Conservation (phyloP, 1,284 basidiomycete species). For the Vanrija sp. region DNA sequence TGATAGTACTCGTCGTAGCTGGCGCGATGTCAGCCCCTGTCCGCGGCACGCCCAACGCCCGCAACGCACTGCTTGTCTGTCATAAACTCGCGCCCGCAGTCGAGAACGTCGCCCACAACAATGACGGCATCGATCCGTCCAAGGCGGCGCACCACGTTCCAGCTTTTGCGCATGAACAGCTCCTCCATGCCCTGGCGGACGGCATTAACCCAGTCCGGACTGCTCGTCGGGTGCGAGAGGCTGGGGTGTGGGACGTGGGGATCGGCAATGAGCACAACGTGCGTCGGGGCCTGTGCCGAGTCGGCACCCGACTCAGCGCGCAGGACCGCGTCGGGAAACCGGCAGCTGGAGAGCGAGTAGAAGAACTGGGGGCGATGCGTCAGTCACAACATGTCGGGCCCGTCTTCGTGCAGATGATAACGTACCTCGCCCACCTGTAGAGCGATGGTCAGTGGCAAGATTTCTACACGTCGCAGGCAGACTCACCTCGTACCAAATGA, state of each 20-base stretch:
- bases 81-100: constrained; percentile 61
- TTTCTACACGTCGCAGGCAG: too few relatives aligned
- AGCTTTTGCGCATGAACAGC: constrained; percentile 68
- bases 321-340: constrained; percentile 43
- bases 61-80: constrained; percentile 62
- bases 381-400: not conserved
- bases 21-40: constrained; percentile 3
- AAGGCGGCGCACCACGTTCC: constrained; percentile 59
- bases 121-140: constrained; percentile 68
- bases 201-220: constrained; percentile 41
- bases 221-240: constrained; percentile 50
- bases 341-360: constrained; percentile 45
- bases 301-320: constrained; percentile 11
- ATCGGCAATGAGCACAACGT: constrained; percentile 70
- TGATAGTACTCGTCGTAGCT: constrained; percentile 62
- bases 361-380: constrained; percentile 37
- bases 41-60: not conserved
- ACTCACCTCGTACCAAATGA: constrained; percentile 71
- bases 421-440: constrained; percentile 41
- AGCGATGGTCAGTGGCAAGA: constrained; percentile 5
- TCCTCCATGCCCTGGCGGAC: constrained; percentile 60
- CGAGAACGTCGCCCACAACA: constrained; percentile 76
- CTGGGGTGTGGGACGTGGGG: constrained; percentile 65
- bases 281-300: constrained; percentile 50
- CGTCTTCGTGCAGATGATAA: not conserved